Base-by-base conservation (phyloP, 805 yeast genomes). In the Limtongozyma cylindracea region DNA sequence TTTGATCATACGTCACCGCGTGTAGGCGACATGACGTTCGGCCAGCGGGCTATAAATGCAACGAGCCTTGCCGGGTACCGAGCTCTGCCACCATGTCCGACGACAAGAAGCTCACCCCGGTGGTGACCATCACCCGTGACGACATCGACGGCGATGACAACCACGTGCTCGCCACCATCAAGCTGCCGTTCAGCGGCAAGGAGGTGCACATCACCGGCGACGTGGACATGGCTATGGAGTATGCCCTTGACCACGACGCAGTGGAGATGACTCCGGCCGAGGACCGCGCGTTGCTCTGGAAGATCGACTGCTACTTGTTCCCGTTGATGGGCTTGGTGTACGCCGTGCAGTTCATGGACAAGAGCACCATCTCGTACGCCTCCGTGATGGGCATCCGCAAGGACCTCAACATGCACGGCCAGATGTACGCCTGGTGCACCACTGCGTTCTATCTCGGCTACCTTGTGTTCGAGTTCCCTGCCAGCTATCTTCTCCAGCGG, bases 361-460 rank as follows among this genome's bases (percentile, higher is more conserved):
- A 67, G 35, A 41, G 46, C 11, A 43, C 70, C 3, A 53, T 48
- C 21, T 45, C 61, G 12, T 55, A 52, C 20, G 62, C 68, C 2
- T 52, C 67, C 5, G 53, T 64, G 18, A 47, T 56, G 54, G 70
- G 64, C 20, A 40, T 56, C 21, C 40, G 45, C 29, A 37, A 32
- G 6, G 67, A 50, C 26, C 38, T 51, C 29, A 41, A 43, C 11
- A 60, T 61, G 61, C 29, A 30, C 24, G 60, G 55, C 18, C 39
- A 28, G 17, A 26, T 25, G 48, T 56, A 47, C 26, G 36, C 53
- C 10, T 54, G 61, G 60, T 43, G 46, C 28, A 47, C 56, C n/a
- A 51, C 69, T 1, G 53, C 62, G 6, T 67, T 66, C 30, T 66
- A 65, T 33, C 19, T 71, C 18, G 82, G 80, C 3, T 72, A 68